A percentile compares a stretch with the other conserved stretches of the same genome.
These are phyloP conservation scores for Paraphoma sp. DNA, from an alignment of 2,329 filamentous ascomycete species.

Conservation along the genomic window DNA sequence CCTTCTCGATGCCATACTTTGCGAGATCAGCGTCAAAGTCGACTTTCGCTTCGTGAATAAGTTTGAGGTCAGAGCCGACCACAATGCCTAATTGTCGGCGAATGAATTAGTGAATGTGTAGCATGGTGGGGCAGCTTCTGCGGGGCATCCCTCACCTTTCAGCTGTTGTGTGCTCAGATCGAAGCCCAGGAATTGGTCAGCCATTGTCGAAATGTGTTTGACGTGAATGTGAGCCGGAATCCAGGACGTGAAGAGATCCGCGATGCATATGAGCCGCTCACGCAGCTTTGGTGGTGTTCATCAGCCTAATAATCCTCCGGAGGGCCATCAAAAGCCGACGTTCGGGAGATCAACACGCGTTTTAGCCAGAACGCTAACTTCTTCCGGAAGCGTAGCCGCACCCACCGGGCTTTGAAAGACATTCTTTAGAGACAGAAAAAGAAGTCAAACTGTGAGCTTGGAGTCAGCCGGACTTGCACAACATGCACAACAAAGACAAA, in stretches of 20 bases:
- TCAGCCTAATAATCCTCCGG: constrained; percentile 14
- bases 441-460: too few relatives aligned
- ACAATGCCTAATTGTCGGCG: constrained; percentile 70
- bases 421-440: too few relatives aligned
- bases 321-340: constrained; percentile 7
- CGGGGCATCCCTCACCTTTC: constrained; percentile 68
- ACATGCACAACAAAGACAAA: too few relatives aligned
- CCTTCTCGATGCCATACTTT: constrained; percentile 77
- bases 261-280: constrained; percentile 17
- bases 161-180: constrained; percentile 97
- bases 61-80: constrained; percentile 80
- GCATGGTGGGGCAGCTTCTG: constrained; percentile 39
- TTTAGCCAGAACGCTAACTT: not conserved
- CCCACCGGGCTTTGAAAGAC: not conserved
- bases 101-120: constrained; percentile 17
- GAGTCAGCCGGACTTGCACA: too few relatives aligned
- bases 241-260: not conserved
- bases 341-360: not conserved
- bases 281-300: constrained; percentile 24
- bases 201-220: constrained; percentile 32
- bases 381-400: not conserved
- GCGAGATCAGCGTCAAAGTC: constrained; percentile 90
- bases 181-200: constrained; percentile 80
- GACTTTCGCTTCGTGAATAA: constrained; percentile 85
- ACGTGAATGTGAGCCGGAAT: not conserved